Evolutionary conservation across 2,329 filamentous ascomycete species (phyloP), one percentile per base, ranked within the genome.

Genomic region (Trichoderma lentiforme): DNA sequence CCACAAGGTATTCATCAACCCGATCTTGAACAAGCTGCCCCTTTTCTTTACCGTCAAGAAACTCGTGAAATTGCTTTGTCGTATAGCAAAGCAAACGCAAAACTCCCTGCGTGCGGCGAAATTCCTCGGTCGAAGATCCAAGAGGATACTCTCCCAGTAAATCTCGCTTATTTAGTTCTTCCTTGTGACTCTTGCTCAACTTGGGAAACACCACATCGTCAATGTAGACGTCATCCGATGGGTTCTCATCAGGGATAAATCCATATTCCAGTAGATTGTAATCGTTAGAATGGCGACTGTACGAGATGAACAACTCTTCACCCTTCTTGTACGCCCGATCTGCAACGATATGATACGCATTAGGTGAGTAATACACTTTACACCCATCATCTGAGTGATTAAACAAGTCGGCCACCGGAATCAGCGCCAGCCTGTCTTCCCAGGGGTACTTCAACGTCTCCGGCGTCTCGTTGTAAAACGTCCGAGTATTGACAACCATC

Each of bases 211-310:
- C 73, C 2, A 82, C 81, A 12, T 86, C 84, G 61, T 89, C 86
- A 6, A 89, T 78, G 18, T 79, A 79, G 1, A 84, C 80, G 75
- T 86, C 84, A 43, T 89, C 87, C 83, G 84, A 86, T 15, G 79
- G 77, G 70, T 88, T 89, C 15, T 79, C 76, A 67, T 86, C 85
- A 18, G 80, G 75, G 12, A 85, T 78, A 74, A 88, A 88, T 5
- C 86, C 86, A 74, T 88, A 95, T 80, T 94, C 92, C 0, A 88
- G 86, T 1, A 94, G 85, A 21, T 94, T 81, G 75, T 92, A 92
- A 77, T 94, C 92, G 74, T 93, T 93, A 32, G 86, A 86, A 78
- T 94, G 92, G 1, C 85, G 79, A 3, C 92, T 92, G 76, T 95
- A 95, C 32, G 87, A 89, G 30, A 92, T 88, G 73, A 86, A 88